Conservation (phyloP, 768 basidiomycete genomes). For the Boletus vermiculosoides region DNA sequence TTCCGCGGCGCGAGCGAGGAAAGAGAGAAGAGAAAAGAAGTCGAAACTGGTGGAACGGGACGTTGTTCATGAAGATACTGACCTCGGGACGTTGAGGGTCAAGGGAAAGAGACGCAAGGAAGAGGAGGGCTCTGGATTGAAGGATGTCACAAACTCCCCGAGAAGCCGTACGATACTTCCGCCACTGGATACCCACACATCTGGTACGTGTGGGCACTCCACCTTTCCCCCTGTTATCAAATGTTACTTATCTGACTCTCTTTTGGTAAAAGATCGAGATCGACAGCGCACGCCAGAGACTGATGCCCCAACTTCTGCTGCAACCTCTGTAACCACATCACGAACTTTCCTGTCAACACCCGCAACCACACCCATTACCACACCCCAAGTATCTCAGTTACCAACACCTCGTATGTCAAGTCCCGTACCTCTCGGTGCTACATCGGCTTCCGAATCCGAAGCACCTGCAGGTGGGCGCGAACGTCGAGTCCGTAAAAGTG, state of each 20-base stretch:
- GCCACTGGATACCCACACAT: conserved; percentile 36
- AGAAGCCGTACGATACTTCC: conserved; percentile 36
- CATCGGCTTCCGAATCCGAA: conserved; percentile 35
- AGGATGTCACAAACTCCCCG: conserved; percentile 65
- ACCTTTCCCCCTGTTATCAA: not conserved
- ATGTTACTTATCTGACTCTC: conserved; percentile 14
- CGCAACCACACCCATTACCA: conserved; percentile 40
- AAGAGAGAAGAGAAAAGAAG: conserved; percentile 43
- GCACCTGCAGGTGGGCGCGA: conserved; percentile 37
- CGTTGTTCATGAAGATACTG: conserved; percentile 21
- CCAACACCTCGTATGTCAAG: conserved; percentile 55
- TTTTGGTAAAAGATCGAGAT: conserved; percentile 33
- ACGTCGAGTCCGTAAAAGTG: conserved; percentile 68
- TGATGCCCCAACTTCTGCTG: conserved; percentile 37
- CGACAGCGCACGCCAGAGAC: conserved; percentile 38
- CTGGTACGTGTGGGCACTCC: conserved; percentile 30
- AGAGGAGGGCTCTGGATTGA: conserved; percentile 41
- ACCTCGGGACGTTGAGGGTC: conserved; percentile 25
- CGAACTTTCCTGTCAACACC: conserved; percentile 45
- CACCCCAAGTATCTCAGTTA: conserved; percentile 36
- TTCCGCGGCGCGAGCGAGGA: conserved; percentile 32
- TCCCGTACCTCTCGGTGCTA: conserved; percentile 38
- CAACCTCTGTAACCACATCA: conserved; percentile 34
- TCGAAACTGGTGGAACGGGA: conserved; percentile 21
- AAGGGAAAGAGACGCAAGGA: conserved; percentile 41